These are phyloP conservation scores for Globisporangium yorkense DNA, from an alignment of 352 stramenopile genomes.

Conservation along the genomic window DNA sequence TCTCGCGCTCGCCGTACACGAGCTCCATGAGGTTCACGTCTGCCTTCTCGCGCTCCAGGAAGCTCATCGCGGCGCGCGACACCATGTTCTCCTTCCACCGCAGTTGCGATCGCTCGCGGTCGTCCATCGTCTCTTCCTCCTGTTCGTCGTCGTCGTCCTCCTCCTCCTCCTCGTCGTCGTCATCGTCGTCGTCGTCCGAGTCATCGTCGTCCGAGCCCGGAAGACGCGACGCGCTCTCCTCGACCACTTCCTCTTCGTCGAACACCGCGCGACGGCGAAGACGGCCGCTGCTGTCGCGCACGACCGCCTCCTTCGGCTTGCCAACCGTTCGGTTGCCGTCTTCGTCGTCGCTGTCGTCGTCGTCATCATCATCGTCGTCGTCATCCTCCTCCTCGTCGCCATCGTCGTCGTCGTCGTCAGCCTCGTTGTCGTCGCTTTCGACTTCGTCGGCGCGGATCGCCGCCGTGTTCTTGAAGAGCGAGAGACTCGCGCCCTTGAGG, in stretches of 20 bases:
- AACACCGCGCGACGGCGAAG: conserved; percentile 79
- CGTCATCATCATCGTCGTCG: conserved; percentile 30
- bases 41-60: conserved; percentile 71
- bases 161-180: conserved; percentile 43
- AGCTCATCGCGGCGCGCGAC: conserved; percentile 79
- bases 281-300: conserved; percentile 61
- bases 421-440: conserved; percentile 46
- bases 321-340: conserved; percentile 37
- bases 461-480: conserved; percentile 94
- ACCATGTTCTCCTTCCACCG: conserved; percentile 86
- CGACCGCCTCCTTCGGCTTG: conserved; percentile 60
- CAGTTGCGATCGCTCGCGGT: conserved; percentile 60
- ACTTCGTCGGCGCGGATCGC: conserved; percentile 79
- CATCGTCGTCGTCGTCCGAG: conserved; percentile 39
- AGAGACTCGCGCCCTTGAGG: conserved; percentile 90
- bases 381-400: conserved; percentile 44
- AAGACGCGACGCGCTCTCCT: conserved; percentile 9
- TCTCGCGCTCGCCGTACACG: conserved; percentile 84
- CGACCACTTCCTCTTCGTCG: conserved; percentile 35
- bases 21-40: conserved; percentile 90
- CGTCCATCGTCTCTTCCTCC: conserved; percentile 22
- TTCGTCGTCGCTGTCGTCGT: conserved; percentile 48
- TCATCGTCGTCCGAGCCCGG: conserved; percentile 33
- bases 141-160: conserved; percentile 37
- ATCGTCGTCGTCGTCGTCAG: conserved; percentile 46